A percentile compares a stretch with the other conserved stretches of the same genome.
Conservation (phyloP, 805 yeast genomes). For the Ogataea kodamae region DNA sequence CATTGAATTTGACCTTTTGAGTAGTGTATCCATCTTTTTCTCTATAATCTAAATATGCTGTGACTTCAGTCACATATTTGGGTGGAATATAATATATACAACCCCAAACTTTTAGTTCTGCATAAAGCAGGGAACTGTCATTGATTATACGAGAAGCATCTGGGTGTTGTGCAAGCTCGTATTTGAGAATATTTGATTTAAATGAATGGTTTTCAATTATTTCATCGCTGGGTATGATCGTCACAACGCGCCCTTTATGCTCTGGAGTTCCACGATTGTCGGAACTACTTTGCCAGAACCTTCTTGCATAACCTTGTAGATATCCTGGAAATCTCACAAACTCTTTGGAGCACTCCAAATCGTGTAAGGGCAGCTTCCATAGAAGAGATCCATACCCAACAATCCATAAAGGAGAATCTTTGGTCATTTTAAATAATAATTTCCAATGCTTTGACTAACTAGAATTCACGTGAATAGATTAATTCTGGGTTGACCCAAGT, state of each 20-base stretch:
- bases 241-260: slow-evolving; percentile 86
- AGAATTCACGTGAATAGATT: background rate
- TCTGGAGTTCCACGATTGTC: slow-evolving; percentile 90
- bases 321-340: slow-evolving; percentile 56
- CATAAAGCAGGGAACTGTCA: slow-evolving; percentile 28
- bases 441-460: slow-evolving; percentile 1
- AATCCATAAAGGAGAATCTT: slow-evolving; percentile 52
- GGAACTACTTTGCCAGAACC: slow-evolving; percentile 89
- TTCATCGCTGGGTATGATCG: slow-evolving; percentile 62
- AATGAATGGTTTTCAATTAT: slow-evolving; percentile 41
- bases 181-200: slow-evolving; percentile 38
- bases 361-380: slow-evolving; percentile 82
- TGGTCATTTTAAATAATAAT: slow-evolving; percentile 5
- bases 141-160: slow-evolving; percentile 16
- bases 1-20: slow-evolving; percentile 61
- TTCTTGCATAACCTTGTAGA: slow-evolving; percentile 68
- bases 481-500: slow-evolving; percentile 28
- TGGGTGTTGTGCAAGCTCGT: slow-evolving; percentile 23
- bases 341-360: slow-evolving; percentile 35
- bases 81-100: slow-evolving; percentile 80
- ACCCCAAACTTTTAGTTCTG: slow-evolving; percentile 63
- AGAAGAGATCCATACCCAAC: slow-evolving; percentile 89
- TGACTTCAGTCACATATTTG: slow-evolving; percentile 55
- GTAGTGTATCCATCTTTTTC: slow-evolving; percentile 87
- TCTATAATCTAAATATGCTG: slow-evolving; percentile 68